Conservation (phyloP, 192 early-diverging fungal species). For the Haplosporangium gracile region DNA sequence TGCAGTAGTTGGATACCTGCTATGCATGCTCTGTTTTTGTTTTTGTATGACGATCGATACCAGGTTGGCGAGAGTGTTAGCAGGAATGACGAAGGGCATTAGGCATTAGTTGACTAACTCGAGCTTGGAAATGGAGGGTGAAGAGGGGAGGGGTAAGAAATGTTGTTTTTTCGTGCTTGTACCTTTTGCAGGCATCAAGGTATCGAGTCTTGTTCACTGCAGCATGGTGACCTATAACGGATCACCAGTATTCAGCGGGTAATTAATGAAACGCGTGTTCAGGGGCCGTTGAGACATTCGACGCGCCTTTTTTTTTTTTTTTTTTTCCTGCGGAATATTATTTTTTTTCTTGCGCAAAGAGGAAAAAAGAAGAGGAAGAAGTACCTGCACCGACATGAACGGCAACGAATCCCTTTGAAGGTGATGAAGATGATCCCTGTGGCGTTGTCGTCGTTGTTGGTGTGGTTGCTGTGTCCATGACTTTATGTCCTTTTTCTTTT, state of each 20-base stretch:
- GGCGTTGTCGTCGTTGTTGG: not conserved
- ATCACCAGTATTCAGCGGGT: not conserved
- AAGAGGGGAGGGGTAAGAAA: not conserved
- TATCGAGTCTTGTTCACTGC: constrained; percentile 47
- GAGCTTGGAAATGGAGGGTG: not conserved
- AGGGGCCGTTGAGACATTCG: not conserved
- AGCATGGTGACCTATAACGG: constrained; percentile 37
- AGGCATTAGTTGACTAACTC: not conserved
- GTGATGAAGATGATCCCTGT: not conserved
- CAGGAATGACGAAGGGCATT: not conserved
- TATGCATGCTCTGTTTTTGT: constrained; percentile 51
- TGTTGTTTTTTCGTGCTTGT: too few species aligned
- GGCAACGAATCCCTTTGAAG: constrained; percentile 57
- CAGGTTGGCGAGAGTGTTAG: not conserved
- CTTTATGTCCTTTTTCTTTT: not conserved
- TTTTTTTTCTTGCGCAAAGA: not conserved
- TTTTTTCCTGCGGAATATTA: not conserved
- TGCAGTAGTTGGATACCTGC: constrained; percentile 41
- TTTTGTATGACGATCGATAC: not conserved
- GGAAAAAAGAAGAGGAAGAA: not conserved
- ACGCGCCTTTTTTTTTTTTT: not conserved
- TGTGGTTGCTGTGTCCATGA: not conserved
- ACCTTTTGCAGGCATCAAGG: constrained; percentile 52
- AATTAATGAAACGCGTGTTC: not conserved
- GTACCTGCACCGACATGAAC: constrained; percentile 67